Base-by-base conservation (phyloP, 2,329 filamentous ascomycete genomes). In the Cryphonectria carpinicola region DNA sequence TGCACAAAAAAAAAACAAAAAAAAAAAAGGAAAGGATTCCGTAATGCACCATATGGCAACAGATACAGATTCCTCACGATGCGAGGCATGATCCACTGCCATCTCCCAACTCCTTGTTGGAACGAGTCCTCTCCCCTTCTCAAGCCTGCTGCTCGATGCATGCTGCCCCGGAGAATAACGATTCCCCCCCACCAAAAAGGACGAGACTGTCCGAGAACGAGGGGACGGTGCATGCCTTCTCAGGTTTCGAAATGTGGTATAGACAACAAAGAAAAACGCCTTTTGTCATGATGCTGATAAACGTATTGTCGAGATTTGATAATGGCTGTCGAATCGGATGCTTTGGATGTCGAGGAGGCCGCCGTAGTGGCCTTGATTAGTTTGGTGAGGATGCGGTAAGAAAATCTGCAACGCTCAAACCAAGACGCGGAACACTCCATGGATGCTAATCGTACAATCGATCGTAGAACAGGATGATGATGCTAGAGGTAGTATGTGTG, bases 381-480 rank as follows among this genome's bases (percentile, higher is more conserved):
- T 60, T 35, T 58, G 58, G 60, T n/a, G 58, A 35, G 37, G 64
- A 52, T 58, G 64, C 43, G 58, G 58, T 19, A 69, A 66, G 32
- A 60, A 60, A 66, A 63, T 65, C 11, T 64, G 64, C 54, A 70
- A 72, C 39, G 54, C 68, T 62, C 71, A 61, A 41, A 62, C 71
- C 63, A 66, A 64, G 68, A 37, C 41, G 43, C 39, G 58, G 35
- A 66, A 71, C 65, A 56, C 65, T 63, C 37, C 66, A 37, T 52
- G 46, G 39, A 72, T 62, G 66, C 63, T 71, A 69, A 69, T 72
- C 71, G 71, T 70, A 72, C 62, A 71, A 68, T 66, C 68, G 71
- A 46, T 68, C 71, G 65, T 66, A 68, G 67, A 62, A 65, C 70
- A 71, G 39, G 61, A 65, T 32, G 54, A 70, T 32, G 61, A 65